Percentiles rank a stretch among this genome's conserved stretches.
Conservation (phyloP, 2,329 filamentous ascomycete genomes). For the Dendryphion nanum region DNA sequence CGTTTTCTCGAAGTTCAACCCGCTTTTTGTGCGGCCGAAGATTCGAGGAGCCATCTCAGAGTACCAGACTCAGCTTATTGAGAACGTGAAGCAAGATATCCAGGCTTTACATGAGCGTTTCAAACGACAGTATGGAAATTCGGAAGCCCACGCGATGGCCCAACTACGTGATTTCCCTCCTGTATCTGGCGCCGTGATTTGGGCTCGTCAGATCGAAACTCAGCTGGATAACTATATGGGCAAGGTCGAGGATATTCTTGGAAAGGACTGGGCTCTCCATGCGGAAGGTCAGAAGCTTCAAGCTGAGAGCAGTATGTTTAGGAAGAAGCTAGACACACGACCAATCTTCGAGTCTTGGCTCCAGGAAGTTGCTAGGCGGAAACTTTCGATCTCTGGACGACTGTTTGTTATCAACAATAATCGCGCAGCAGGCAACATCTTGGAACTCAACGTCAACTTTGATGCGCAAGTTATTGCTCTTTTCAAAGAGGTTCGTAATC, state of each 20-base stretch:
- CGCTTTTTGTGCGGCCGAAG: constrained; percentile 96
- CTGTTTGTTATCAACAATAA: constrained; percentile 88
- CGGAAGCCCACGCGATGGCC: constrained; percentile 96
- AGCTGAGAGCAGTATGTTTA: constrained; percentile 87
- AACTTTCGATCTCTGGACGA: constrained; percentile 87
- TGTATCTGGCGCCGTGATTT: constrained; percentile 95
- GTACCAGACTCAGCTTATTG: constrained; percentile 96
- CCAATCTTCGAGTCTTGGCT: constrained; percentile 97
- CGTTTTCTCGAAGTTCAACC: constrained; percentile 99
- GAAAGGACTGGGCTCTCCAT: constrained; percentile 90
- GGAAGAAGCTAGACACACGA: constrained; percentile 90
- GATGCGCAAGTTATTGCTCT: constrained; percentile 95
- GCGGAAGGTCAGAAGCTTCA: constrained; percentile 92
- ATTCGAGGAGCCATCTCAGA: constrained; percentile 97
- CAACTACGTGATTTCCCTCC: constrained; percentile 93
- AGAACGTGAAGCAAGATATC: constrained; percentile 97
- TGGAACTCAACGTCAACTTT: constrained; percentile 93
- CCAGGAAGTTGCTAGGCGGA: constrained; percentile 80
- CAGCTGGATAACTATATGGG: constrained; percentile 97
- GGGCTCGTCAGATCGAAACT: constrained; percentile 94
- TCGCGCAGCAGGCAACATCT: constrained; percentile 81
- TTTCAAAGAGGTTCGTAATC: constrained; percentile 97
- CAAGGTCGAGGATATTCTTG: constrained; percentile 97
- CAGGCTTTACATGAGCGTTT: constrained; percentile 91
- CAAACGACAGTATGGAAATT: constrained; percentile 98